phyloP scores from a whole-genome alignment of 2,329 filamentous ascomycete genomes.

The Aspergillus versicolor region DNA sequence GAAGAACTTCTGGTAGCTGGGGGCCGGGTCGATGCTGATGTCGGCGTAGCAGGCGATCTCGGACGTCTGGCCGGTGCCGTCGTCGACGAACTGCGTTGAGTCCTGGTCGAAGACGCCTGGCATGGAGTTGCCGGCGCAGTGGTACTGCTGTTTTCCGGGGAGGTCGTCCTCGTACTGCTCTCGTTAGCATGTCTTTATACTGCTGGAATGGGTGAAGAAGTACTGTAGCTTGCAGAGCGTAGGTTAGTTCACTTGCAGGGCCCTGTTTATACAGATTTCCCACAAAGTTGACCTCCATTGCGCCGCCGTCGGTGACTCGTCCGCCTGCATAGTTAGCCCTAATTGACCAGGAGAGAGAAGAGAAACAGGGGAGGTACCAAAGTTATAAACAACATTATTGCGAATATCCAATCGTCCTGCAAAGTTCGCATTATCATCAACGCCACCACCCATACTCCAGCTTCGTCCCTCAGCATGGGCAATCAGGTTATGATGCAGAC shows the following conservation, averaged over 20 bases:
- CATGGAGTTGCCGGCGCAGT: constrained; percentile 13
- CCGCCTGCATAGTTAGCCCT: background rate
- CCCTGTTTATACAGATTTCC: constrained; percentile 14
- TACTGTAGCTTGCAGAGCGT: background rate
- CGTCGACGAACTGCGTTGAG: constrained; percentile 6
- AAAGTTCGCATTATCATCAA: constrained; percentile 10
- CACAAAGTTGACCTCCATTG: constrained; percentile 14
- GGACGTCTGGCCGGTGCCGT: constrained; percentile 4
- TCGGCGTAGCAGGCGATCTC: constrained; percentile 14
- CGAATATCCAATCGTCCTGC: constrained; percentile 12
- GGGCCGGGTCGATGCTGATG: constrained; percentile 8
- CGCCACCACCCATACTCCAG: constrained; percentile 15
- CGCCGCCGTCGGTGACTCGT: constrained; percentile 12
- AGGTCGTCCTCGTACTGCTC: constrained; percentile 10
- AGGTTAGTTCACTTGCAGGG: constrained; percentile 1
- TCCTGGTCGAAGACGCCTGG: constrained; percentile 9
- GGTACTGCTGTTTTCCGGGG: constrained; percentile 10
- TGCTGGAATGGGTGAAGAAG: too few species aligned
- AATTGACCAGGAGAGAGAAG: background rate
- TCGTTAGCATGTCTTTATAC: too few species aligned
- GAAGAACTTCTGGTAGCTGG: constrained; percentile 14
- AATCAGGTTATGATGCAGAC: constrained; percentile 12
- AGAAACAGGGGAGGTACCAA: background rate
- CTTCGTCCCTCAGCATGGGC: constrained; percentile 12
- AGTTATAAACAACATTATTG: constrained; percentile 15